Evolutionary conservation across 208 protist species (phyloP).

Genomic region (Leishmania amazonensis): DNA sequence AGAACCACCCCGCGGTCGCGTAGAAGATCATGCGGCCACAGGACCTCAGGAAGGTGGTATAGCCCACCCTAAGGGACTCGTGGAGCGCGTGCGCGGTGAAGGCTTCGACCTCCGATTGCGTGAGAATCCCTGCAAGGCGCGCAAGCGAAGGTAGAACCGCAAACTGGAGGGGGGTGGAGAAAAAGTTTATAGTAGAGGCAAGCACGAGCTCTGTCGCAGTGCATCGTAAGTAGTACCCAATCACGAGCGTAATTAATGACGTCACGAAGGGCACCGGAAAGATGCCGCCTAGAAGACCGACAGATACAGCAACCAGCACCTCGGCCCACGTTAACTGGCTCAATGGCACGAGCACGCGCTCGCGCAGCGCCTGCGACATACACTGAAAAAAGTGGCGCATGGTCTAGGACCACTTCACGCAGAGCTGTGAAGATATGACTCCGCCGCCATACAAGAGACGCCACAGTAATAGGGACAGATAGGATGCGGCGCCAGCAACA

Average conservation of each 20-base stretch:
- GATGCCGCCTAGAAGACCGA: slow-evolving; percentile 51
- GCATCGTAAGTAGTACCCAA: slow-evolving; percentile 23
- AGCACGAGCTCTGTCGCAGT: slow-evolving; percentile 31
- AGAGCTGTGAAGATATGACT: neutral
- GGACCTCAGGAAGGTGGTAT: slow-evolving; percentile 23
- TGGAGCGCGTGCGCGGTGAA: slow-evolving; percentile 39
- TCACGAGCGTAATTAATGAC: slow-evolving; percentile 31
- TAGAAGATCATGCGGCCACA: slow-evolving; percentile 44
- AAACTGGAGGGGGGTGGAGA: slow-evolving; percentile 55
- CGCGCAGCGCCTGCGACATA: slow-evolving; percentile 15
- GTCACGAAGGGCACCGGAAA: slow-evolving; percentile 64
- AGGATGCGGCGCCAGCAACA: neutral
- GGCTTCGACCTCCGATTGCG: slow-evolving; percentile 14
- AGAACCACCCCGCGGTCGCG: slow-evolving; percentile 37
- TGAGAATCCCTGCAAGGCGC: slow-evolving; percentile 6
- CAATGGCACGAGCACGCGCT: slow-evolving; percentile 37
- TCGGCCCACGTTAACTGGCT: slow-evolving; percentile 27
- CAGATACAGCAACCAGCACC: slow-evolving; percentile 25
- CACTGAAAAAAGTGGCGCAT: slow-evolving; percentile 13
- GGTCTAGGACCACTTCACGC: neutral
- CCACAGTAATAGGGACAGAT: neutral
- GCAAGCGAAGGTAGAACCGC: slow-evolving; percentile 44
- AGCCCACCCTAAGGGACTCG: slow-evolving; percentile 20
- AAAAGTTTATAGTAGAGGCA: slow-evolving; percentile 41
- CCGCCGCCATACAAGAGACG: neutral